Evolutionary conservation across 2,329 filamentous ascomycete genomes (phyloP).

Genomic region (Botrytis porri): DNA sequence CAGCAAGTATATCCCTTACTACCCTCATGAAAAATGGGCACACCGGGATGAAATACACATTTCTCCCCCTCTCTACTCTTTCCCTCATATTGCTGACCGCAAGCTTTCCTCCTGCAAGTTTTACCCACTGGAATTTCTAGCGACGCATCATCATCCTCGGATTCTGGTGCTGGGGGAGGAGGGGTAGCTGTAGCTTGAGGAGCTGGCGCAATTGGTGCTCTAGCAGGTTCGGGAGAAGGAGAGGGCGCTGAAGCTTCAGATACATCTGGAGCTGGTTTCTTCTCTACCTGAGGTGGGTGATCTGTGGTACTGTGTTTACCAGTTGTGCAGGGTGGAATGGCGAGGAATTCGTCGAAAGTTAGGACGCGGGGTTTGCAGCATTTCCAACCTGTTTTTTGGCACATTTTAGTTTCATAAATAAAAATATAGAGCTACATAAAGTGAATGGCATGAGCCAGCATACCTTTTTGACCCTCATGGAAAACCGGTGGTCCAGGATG

Average conservation of each 20-base stretch:
- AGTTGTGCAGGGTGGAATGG: conserved; percentile 86
- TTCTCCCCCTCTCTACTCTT: conserved; percentile 64
- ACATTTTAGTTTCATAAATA: background rate
- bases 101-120: conserved; percentile 75
- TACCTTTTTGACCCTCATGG: conserved; percentile 98
- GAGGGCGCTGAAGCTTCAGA: conserved; percentile 41
- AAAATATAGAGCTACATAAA: background rate
- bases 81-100: conserved; percentile 63
- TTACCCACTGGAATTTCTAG: conserved; percentile 70
- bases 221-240: conserved; percentile 13
- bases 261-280: conserved; percentile 46
- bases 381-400: conserved; percentile 73
- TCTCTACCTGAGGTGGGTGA: conserved; percentile 57
- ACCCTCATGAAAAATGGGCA: conserved; percentile 93
- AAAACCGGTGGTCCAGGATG: conserved; percentile 93
- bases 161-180: conserved; percentile 66
- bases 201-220: conserved; percentile 43
- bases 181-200: conserved; percentile 43
- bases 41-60: conserved; percentile 86
- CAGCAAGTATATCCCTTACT: conserved; percentile 98
- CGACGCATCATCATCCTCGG: conserved; percentile 81
- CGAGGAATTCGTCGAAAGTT: conserved; percentile 97
- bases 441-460: conserved; percentile 31
- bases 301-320: conserved; percentile 92
- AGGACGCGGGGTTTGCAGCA: conserved; percentile 97